phyloP scores from a whole-genome alignment of 1,284 basidiomycete species.

The Amylostereum areolatum region DNA sequence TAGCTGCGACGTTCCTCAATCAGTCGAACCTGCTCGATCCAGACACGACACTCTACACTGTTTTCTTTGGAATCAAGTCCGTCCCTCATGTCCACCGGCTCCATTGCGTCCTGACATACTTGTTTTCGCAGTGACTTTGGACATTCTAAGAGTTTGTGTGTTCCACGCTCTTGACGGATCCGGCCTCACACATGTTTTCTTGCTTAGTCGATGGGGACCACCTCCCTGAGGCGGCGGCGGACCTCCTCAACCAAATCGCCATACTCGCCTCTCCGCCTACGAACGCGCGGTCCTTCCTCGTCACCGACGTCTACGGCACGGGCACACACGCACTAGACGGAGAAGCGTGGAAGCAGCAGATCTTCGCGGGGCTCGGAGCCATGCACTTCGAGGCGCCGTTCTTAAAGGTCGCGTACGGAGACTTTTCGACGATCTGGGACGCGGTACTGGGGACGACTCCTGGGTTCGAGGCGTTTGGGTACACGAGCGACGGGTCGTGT shows the following conservation, averaged over 20 bases:
- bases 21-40: constrained; percentile 25
- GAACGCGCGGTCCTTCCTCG: constrained; percentile 21
- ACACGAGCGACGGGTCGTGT: constrained; percentile 21
- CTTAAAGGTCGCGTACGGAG: constrained; percentile 19
- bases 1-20: constrained; percentile 22
- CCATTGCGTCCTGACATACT: neutral
- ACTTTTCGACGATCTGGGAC: constrained; percentile 23
- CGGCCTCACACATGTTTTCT: neutral
- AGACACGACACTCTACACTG: constrained; percentile 24
- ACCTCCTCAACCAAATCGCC: constrained; percentile 24
- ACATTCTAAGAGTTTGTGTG: constrained; percentile 19
- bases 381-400: constrained; percentile 10
- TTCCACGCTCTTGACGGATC: neutral
- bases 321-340: constrained; percentile 19
- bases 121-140: constrained; percentile 19
- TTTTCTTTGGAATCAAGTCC: constrained; percentile 32
- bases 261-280: constrained; percentile 21
- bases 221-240: constrained; percentile 26
- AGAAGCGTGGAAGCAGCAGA: constrained; percentile 21
- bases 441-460: constrained; percentile 19
- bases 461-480: constrained; percentile 24
- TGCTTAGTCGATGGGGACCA: constrained; percentile 25
- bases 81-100: constrained; percentile 1
- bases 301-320: constrained; percentile 24
- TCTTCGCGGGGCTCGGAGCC: constrained; percentile 20